Evolutionary conservation across 208 protist species (phyloP), one percentile per base, ranked within the genome.

Genomic region (Leishmania turanica): DNA sequence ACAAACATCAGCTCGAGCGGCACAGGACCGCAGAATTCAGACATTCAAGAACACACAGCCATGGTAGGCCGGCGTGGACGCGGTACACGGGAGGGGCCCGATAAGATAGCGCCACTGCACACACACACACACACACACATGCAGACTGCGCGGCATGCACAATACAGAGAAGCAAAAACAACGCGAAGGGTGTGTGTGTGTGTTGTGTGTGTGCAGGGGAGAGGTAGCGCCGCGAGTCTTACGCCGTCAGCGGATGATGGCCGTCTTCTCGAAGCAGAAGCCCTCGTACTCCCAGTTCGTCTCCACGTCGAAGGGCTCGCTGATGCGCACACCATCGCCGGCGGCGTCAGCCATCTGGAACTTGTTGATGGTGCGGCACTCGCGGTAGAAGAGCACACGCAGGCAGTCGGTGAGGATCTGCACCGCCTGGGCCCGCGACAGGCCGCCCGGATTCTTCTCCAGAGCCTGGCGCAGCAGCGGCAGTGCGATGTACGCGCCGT

Each of bases 331-430:
- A 17, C 83, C 88, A 47, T 87, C 84, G n/a, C 81, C 82, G 13
- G 88, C 90, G 2, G 97, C 92, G 53, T 95, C 91, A 37, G 95
- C 93, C 53, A 99, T 94, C 86, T 98, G 91, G 81, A 99, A 96
- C 87, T 92, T 97, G 91, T 99, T 99, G 78, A 99, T 96, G n/a
- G 97, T 88, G 66, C 98, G 91, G 75, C 97, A 98, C 89, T 99
- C 98, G 78, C 99, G 89, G 92, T 99, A 99, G 84, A 98, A 99
- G 17, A 99, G 86, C 40, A 99, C 97, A n/a, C 92, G 90, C 47
- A 99, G 84, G 86, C 91, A 98, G 49, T 99, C 90, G 71, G 95
- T 89, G 34, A 99, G 60, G 19, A 99, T 85, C 54, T 78, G 74
- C 71, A 87, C 54, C 7, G 98, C 99, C 85, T 98, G 93, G 13